Percentiles rank a stretch among this genome's conserved stretches.
These are phyloP conservation scores for Catunica adiposa DNA, from an alignment of 2,329 filamentous ascomycete species.

Conservation along the genomic window DNA sequence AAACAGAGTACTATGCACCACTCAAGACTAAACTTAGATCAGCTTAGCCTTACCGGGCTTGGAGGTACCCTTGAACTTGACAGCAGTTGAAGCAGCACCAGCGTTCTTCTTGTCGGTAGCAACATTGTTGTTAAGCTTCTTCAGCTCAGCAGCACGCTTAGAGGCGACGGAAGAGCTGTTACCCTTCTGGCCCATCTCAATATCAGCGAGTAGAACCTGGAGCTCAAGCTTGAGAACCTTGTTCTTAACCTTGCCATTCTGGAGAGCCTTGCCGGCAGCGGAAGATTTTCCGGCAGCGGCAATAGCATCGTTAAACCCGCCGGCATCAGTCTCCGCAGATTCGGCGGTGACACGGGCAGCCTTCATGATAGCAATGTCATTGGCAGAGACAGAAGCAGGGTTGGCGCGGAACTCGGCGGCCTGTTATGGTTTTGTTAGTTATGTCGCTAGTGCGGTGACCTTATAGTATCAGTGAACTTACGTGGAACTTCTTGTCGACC, in stretches of 20 bases:
- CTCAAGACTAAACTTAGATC: neutral
- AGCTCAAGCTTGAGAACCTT: slow-evolving; percentile 42
- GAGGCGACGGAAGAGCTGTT: slow-evolving; percentile 8
- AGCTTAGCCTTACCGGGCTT: slow-evolving; percentile 8
- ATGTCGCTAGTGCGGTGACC: neutral
- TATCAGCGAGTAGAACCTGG: slow-evolving; percentile 26
- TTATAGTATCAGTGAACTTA: slow-evolving; percentile 18
- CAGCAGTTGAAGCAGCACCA: slow-evolving; percentile 22
- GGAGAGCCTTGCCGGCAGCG: slow-evolving; percentile 28
- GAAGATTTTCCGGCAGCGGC: slow-evolving; percentile 25
- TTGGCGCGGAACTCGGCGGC: slow-evolving; percentile 23
- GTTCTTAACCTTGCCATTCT: slow-evolving; percentile 41
- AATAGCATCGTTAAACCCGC: slow-evolving; percentile 37
- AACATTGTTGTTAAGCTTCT: slow-evolving; percentile 38
- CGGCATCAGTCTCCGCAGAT: slow-evolving; percentile 31
- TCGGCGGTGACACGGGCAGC: slow-evolving; percentile 34
- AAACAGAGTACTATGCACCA: neutral
- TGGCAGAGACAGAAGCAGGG: slow-evolving; percentile 28
- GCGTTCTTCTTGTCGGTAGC: slow-evolving; percentile 22
- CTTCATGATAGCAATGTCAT: slow-evolving; percentile 34
- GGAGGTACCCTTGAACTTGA: slow-evolving; percentile 21
- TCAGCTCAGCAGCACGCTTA: slow-evolving; percentile 24
- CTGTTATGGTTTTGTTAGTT: slow-evolving; percentile 17
- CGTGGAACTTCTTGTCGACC: slow-evolving; percentile 37
- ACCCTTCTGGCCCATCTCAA: slow-evolving; percentile 34